phyloP scores from a whole-genome alignment of 345 rosid species.

The Eucalyptus cloeziana region DNA sequence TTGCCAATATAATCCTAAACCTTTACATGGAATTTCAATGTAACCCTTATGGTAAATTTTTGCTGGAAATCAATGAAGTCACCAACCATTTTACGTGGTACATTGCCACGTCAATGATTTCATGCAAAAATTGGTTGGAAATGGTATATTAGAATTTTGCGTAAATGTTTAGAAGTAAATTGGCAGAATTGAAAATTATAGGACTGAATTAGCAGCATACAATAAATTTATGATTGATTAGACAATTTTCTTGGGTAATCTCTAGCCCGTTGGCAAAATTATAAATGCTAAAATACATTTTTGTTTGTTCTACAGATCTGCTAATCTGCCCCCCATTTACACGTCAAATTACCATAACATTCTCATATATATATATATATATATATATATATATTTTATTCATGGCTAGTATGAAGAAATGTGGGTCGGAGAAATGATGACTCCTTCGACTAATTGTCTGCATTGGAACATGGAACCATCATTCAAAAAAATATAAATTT shows the following conservation, averaged over 20 bases:
- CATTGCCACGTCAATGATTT: neutral
- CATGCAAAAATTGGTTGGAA: neutral
- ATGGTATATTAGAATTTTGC: rapidly evolving
- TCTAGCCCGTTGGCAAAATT: neutral
- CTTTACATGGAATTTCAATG: neutral
- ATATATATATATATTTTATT: neutral
- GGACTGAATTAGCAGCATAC: rapidly evolving
- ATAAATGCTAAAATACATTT: neutral
- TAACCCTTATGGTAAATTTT: rapidly evolving
- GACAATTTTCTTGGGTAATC: neutral
- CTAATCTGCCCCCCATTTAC: neutral
- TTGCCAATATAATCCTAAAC: neutral
- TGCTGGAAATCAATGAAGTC: neutral
- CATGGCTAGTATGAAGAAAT: neutral
- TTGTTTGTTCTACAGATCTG: neutral
- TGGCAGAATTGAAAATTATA: neutral
- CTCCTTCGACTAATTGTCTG: neutral
- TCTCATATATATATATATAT: neutral
- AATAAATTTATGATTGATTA: neutral
- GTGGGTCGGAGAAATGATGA: neutral
- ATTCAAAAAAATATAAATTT: neutral
- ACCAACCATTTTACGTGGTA: rapidly evolving
- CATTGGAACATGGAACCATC: neutral
- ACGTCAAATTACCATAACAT: neutral
- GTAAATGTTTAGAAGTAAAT: neutral